Evolutionary conservation across 1,284 basidiomycete species (phyloP), one percentile per base, ranked within the genome.

Genomic region (Takashimella tepidaria): DNA sequence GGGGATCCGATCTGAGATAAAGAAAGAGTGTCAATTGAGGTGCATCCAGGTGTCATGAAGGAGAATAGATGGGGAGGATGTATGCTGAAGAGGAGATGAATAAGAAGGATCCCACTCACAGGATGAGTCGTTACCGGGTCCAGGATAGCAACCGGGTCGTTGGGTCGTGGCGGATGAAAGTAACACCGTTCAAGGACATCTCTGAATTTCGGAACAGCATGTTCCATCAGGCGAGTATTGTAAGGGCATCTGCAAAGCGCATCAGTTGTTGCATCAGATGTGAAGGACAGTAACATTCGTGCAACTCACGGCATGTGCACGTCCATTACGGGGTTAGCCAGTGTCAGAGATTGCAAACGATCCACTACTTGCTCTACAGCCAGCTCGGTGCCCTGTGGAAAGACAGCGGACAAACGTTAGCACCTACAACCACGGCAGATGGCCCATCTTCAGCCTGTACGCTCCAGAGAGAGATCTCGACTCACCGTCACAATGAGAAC

Each of bases 291-390:
- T n/a, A n/a, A n/a, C n/a, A n/a, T n/a, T 37, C 31, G 31, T 37
- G 40, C 27, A 6, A 67, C 68, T 50, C 56, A 74, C 63, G 72
- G 72, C 65, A 74, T 69, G 40, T 56, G 57, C n/a, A 74, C 66
- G 49, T 76, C 74, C 68, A 76, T 73, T 8, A 76, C 74, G 8
- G 72, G 72, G 55, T 72, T 76, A 12, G 72, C 74, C 20, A 76
- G 62, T 31, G 66, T 68, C 12, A 72, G 58, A 22, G 63, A 59
- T 46, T 72, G 67, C 25, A 74, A 58, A 23, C 70, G 53, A 45
- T 72, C 69, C 45, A 74, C 68, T 41, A 74, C 63, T 47, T 69
- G 64, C 50, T 67, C 63, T 3, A 73, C 69, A 4, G 70, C 74
- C 24, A 63, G 54, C 31, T 69, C 60, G 11, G 72, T 76, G 21